Base-by-base conservation (phyloP, 2,329 filamentous ascomycete species). In the Aspergillus luchuensis region DNA sequence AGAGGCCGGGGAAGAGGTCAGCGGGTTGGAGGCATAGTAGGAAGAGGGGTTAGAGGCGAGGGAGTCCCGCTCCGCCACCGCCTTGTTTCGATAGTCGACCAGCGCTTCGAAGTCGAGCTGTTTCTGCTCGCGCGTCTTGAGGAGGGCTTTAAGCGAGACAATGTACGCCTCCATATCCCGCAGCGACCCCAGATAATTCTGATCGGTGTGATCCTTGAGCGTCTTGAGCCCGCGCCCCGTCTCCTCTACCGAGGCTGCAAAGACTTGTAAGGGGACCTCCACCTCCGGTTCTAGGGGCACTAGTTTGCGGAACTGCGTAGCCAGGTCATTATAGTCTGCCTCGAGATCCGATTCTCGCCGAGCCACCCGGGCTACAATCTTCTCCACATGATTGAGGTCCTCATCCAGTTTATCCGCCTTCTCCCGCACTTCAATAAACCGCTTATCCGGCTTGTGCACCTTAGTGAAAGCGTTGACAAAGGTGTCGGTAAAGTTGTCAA, bases 401-500 rank as follows among this genome's bases (percentile, higher is more conserved):
- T 98, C 94, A 71, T 96, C 92, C 5, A 99, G 84, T 79, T 97
- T 98, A 78, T 96, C 91, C 39, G 91, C 91, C 75, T 91, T 91
- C 72, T 98, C 95, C 70, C 89, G 89, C 62, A 98, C 93, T 74
- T 98, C 94, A 66, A 96, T 89, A 76, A 99, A 99, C 33, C 95
- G 90, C 69, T 91, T 90, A 77, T 99, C 95, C 6, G 93, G 91
- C 76, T 96, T 96, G 81, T 98, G 91, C 1, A 97, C 89, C 77
- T 98, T 99, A 51, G 91, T 93, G 72, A 99, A 99, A 41, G 92
- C 94, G 74, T 98, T 98, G 76, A 99, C 90, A 73, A 98, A 96
- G 38, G 91, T 96, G 75, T 99, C 95, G 43, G 95, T 92, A 73
- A 98, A 92, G 70, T 91, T 93, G 74, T 99, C 95, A 69, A 99